Conservation (phyloP, 805 yeast genomes). For the Jamesozyma rosinii region DNA sequence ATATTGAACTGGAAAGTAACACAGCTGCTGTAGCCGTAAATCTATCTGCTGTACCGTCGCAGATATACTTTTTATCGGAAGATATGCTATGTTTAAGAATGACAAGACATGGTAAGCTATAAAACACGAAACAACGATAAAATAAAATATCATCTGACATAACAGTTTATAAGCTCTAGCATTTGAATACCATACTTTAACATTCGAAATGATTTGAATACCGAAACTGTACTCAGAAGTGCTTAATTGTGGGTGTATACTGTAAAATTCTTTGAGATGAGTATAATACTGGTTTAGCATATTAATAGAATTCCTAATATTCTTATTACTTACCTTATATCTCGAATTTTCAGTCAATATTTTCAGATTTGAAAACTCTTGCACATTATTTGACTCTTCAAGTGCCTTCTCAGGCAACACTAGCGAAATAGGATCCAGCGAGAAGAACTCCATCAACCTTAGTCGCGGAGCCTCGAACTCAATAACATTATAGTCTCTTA, state of each 20-base stretch:
- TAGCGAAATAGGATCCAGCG: constrained; percentile 62
- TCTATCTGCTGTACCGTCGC: constrained; percentile 73
- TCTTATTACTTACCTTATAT: constrained; percentile 8
- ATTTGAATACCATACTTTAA: constrained; percentile 1
- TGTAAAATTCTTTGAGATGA: constrained; percentile 14
- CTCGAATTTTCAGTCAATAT: constrained; percentile 10
- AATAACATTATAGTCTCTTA: constrained; percentile 30
- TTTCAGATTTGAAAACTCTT: constrained; percentile 6
- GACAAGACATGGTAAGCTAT: constrained; percentile 13
- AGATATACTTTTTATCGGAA: constrained; percentile 31
- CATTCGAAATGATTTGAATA: not conserved
- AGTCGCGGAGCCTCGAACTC: constrained; percentile 67
- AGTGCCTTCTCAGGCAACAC: constrained; percentile 34
- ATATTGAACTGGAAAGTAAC: constrained; percentile 74
- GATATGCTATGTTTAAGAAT: constrained; percentile 11
- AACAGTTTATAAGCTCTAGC: not conserved
- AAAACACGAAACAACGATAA: constrained; percentile 7
- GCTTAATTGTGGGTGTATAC: constrained; percentile 7
- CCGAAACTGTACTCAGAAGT: not conserved
- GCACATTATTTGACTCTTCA: constrained; percentile 8
- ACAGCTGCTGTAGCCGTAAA: constrained; percentile 62
- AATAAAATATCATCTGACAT: constrained; percentile 3
- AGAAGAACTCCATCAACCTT: constrained; percentile 62
- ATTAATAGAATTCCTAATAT: constrained; percentile 12
- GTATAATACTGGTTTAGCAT: constrained; percentile 20